phyloP scores from a whole-genome alignment of 2,329 filamentous ascomycete genomes.

The Chalaropsis ovoidea region DNA sequence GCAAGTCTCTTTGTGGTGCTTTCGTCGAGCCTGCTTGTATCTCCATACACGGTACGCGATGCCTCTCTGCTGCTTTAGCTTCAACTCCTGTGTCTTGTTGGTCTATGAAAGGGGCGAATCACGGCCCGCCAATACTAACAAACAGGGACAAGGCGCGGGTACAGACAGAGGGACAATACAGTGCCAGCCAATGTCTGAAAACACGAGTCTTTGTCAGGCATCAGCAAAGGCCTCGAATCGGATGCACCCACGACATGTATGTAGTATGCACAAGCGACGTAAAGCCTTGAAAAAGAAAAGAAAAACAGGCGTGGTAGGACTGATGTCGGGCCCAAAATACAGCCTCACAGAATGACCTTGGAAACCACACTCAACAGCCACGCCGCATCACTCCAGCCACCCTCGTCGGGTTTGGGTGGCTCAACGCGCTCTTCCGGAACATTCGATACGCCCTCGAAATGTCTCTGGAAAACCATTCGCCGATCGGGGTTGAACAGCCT shows the following conservation, averaged over 20 bases:
- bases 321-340: neutral
- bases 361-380: slow-evolving; percentile 57
- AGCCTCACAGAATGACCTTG: slow-evolving; percentile 45
- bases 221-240: neutral
- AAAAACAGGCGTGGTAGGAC: neutral
- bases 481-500: slow-evolving; percentile 26
- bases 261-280: neutral
- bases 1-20: neutral
- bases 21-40: neutral
- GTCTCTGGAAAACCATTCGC: slow-evolving; percentile 16
- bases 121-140: neutral
- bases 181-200: neutral
- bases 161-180: neutral
- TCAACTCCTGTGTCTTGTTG: neutral
- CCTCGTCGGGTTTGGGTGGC: slow-evolving; percentile 43
- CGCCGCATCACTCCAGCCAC: slow-evolving; percentile 56
- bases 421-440: slow-evolving; percentile 40
- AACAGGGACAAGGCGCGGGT: neutral
- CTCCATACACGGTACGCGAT: neutral
- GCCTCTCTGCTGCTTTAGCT: neutral
- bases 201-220: neutral
- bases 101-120: neutral
- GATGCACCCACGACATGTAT: neutral
- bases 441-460: slow-evolving; percentile 29
- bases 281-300: neutral